Evolutionary conservation across 139 green algal genomes (phyloP), one percentile per base, ranked within the genome.

Genomic region (Dunaliella sp.): DNA sequence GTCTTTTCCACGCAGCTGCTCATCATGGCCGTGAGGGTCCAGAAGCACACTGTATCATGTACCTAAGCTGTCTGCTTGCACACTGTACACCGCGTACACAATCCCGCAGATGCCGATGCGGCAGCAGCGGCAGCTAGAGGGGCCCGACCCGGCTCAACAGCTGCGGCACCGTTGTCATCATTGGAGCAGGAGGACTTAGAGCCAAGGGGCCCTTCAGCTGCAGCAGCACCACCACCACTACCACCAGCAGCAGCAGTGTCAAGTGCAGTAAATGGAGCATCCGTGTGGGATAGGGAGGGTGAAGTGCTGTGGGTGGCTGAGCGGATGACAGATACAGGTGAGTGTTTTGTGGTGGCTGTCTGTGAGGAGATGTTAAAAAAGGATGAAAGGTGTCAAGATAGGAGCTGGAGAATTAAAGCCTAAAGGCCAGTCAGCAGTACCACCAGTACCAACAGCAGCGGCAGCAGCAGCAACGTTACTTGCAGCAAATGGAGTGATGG

Each of bases 291-390:
- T n/a, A n/a, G n/a, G n/a, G n/a, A n/a, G n/a, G n/a, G n/a, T n/a
- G 36, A 28, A 0, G 59, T 82, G 84, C 31, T 12, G 38, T 85
- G 86, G 84, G 77, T 83, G 24, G 80, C 37, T 3, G 77, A 89
- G 38, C 37, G 80, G 26, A 38, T 83, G 25, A 87, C 82, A 24
- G 85, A 88, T 32, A 86, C 88, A n/a, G 65, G 86, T 80, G 34
- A 34, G 33, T 0, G 32, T 28, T 1, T 7, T 65, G 38, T 7
- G 75, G 30, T 32, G 7, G 0, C n/a, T 65, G 33, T 33, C n/a
- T 36, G 0, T 36, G 38, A 34, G 12, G 28, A 83, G 34, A 0
- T 2, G 33, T 33, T n/a, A n/a, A n/a, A n/a, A n/a, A n/a, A n/a
- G n/a, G n/a, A n/a, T n/a, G n/a, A n/a, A n/a, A n/a, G n/a, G n/a